Evolutionary conservation across 257 asterid genomes (phyloP).

Genomic region (Hygrophila difformis): DNA sequence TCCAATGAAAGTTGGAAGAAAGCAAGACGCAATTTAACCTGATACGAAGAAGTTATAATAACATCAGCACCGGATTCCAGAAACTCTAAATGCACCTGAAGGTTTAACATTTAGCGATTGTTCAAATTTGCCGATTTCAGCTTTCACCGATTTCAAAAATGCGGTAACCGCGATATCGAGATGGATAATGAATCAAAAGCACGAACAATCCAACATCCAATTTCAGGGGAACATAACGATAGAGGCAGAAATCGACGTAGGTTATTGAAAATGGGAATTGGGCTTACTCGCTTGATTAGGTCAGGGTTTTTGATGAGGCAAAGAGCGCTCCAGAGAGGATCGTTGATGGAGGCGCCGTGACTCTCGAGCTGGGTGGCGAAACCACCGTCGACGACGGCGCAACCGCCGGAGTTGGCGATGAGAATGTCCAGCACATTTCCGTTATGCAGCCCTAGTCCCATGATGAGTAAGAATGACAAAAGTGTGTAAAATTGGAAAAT

Average conservation of each 20-base stretch:
- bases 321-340: conserved; percentile 85
- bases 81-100: conserved; percentile 74
- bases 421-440: conserved; percentile 30
- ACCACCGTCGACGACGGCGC: conserved; percentile 86
- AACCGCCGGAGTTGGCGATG: conserved; percentile 55
- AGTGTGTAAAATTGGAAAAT: too few species aligned
- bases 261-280: too few species aligned
- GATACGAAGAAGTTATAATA: conserved; percentile 64
- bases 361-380: conserved; percentile 70
- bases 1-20: too few species aligned
- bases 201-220: too few species aligned
- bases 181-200: too few species aligned
- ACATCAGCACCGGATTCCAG: conserved; percentile 79
- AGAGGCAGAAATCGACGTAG: neutral
- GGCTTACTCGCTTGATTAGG: conserved; percentile 47
- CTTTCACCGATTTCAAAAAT: too few species aligned
- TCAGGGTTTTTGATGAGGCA: conserved; percentile 60
- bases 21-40: conserved; percentile 47
- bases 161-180: too few species aligned
- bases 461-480: too few species aligned
- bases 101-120: too few species aligned
- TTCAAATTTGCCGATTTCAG: too few species aligned
- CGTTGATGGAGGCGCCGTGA: conserved; percentile 70
- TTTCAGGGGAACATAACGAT: neutral
- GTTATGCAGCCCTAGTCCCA: too few species aligned